Percentiles rank a stretch among this genome's conserved stretches.
phyloP scores from a whole-genome alignment of 1,139 yeast species.

The Scheffersomyces illinoinensis region DNA sequence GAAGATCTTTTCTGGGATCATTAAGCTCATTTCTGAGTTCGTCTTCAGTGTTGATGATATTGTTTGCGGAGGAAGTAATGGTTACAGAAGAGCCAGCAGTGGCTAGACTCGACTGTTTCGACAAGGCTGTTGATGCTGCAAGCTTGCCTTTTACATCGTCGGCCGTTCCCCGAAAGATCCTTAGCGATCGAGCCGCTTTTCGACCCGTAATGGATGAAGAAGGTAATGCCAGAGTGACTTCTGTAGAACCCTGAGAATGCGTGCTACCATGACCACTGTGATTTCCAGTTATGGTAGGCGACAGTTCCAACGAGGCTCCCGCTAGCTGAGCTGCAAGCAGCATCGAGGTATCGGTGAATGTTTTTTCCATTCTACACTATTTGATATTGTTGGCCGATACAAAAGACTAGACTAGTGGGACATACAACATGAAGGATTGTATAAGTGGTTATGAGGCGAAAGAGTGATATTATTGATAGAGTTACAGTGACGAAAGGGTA shows the following conservation, averaged over 20 bases:
- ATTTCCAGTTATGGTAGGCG: background rate
- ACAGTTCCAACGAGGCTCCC: background rate
- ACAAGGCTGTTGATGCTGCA: background rate
- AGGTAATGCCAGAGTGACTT: background rate
- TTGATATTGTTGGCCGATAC: background rate
- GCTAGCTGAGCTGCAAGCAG: background rate
- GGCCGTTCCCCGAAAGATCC: slow-evolving; percentile 30
- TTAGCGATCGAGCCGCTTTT: slow-evolving; percentile 40
- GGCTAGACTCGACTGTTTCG: background rate
- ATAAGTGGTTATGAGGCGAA: background rate
- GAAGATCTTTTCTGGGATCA: slow-evolving; percentile 1
- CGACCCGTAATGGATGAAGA: slow-evolving; percentile 28
- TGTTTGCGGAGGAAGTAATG: background rate
- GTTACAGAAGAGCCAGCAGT: background rate
- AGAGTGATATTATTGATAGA: background rate
- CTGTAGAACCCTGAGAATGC: background rate
- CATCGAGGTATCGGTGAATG: background rate
- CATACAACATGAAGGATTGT: background rate
- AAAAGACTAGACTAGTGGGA: background rate
- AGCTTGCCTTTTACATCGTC: background rate
- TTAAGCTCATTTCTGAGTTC: slow-evolving; percentile 7
- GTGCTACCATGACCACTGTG: background rate
- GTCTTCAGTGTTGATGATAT: slow-evolving; percentile 10
- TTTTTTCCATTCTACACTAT: background rate
- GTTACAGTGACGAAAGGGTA: background rate